Base-by-base conservation (phyloP, 257 asterid species). In the Fraxinus quadrangulata region DNA sequence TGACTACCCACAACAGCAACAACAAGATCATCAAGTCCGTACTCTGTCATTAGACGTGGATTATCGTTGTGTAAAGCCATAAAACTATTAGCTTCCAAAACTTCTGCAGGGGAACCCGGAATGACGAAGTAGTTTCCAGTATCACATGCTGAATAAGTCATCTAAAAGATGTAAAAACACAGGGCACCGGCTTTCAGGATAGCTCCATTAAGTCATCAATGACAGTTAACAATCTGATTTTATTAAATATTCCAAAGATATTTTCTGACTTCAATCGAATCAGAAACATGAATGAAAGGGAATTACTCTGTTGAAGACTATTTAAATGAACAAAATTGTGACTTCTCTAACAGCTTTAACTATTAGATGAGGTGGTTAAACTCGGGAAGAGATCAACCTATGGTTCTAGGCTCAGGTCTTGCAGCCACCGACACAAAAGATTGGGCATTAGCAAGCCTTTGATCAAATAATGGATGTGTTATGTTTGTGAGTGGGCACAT, bases 111-210 rank as follows among this genome's bases (percentile, higher is more conserved):
- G 82, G 93, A 90, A 66, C 97, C 96, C 36, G 97, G 97, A 81
- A 96, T 89, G 77, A 96, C 97, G 67, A 88, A 90, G 86, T 87
- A 94, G 86, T 96, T 96, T 76, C 96, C 99, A 81, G 95, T 85
- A 83, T 96, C 98, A 73, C 86, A 87, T n/a, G 78, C 70, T 13
- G 97, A 96, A 84, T 96, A 91, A 26, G 88, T 88, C 81, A 96
- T 85, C 98, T 96, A 90, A 86, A 87, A 71, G 45, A 78, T 63
- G 83, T 34, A 80, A 37, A 65, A 75, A 78, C 36, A 69, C 14
- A 67, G 71, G 69, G 71, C 37, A 69, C 47, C 0, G 26, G 3
- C 71, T 61, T 24, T 66, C 76, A 74, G 66, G 66, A 67, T 31
- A 51, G 3, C 39, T 71, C 63, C 26, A 30, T 7, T 33, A 39